Conservation (phyloP, 345 rosid genomes). For the Hibiscus tridactylites region DNA sequence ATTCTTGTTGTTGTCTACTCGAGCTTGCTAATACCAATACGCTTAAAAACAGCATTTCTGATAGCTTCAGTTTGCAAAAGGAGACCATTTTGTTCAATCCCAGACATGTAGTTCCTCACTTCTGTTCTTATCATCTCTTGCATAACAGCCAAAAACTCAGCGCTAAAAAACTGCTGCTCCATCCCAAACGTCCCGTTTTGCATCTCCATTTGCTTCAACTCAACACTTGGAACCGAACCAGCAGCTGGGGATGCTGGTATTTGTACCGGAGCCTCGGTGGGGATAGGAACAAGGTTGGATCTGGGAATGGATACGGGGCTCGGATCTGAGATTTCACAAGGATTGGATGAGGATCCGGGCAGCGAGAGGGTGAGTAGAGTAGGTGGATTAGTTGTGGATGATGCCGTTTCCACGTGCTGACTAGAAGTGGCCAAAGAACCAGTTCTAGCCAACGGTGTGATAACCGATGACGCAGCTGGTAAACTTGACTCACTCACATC, state of each 20-base stretch:
- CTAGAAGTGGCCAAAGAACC: conserved; percentile 26
- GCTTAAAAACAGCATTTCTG: conserved; percentile 56
- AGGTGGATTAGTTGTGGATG: conserved; percentile 42
- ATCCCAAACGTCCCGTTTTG: conserved; percentile 7
- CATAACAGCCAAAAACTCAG: conserved; percentile 56
- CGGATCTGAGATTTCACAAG: conserved; percentile 20
- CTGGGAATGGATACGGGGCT: no score
- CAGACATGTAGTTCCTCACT: conserved; percentile 62
- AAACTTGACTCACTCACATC: conserved; percentile 63
- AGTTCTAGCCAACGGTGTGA: conserved; percentile 29
- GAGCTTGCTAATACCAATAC: conserved; percentile 58
- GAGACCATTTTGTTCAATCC: conserved; percentile 42
- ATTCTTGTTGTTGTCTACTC: conserved; percentile 16
- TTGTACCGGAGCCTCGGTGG: neutral
- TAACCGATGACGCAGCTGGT: conserved; percentile 35
- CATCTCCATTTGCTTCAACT: neutral
- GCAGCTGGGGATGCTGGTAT: neutral
- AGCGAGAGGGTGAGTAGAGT: conserved; percentile 56
- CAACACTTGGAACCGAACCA: no score
- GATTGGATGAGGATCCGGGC: conserved; percentile 42
- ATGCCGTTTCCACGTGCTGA: conserved; percentile 24
- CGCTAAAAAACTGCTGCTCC: conserved; percentile 51
- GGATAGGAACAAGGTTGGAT: conserved; percentile 15
- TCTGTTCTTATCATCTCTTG: conserved; percentile 70
- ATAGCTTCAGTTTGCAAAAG: conserved; percentile 43